A percentile compares a stretch with the other conserved stretches of the same genome.
phyloP scores from a whole-genome alignment of 768 basidiomycete species.

The Lactifluus rugatus region DNA sequence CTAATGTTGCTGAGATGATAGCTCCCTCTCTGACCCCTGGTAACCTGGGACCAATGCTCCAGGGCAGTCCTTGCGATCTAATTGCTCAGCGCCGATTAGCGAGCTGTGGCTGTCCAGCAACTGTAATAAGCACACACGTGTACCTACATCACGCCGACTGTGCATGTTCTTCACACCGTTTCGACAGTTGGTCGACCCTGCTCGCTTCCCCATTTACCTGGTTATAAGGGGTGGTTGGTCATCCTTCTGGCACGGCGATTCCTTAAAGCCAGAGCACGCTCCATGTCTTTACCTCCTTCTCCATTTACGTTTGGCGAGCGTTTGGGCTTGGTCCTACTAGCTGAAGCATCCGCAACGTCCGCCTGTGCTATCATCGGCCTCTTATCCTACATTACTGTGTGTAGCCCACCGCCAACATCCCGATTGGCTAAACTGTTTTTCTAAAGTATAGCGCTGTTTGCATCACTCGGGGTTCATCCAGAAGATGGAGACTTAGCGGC shows the following conservation, averaged over 20 bases:
- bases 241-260: background rate
- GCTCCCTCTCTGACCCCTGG: background rate
- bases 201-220: background rate
- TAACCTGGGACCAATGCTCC: background rate
- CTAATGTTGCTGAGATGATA: background rate
- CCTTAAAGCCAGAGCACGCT: background rate
- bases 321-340: constrained; percentile 22
- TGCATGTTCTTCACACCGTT: background rate
- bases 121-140: background rate
- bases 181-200: background rate
- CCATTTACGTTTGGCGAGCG: constrained; percentile 20
- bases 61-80: background rate
- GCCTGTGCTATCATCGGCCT: constrained; percentile 20
- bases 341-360: constrained; percentile 20
- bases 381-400: constrained; percentile 21
- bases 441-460: constrained; percentile 18
- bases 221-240: background rate
- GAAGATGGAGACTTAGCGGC: constrained; percentile 17
- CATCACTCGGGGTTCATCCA: constrained; percentile 12
- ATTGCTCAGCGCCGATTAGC: background rate
- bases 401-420: background rate
- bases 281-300: background rate
- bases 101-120: background rate
- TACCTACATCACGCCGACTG: background rate
- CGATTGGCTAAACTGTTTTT: background rate